phyloP scores from a whole-genome alignment of 1,284 basidiomycete species.

The Mycosarcoma maydis region DNA sequence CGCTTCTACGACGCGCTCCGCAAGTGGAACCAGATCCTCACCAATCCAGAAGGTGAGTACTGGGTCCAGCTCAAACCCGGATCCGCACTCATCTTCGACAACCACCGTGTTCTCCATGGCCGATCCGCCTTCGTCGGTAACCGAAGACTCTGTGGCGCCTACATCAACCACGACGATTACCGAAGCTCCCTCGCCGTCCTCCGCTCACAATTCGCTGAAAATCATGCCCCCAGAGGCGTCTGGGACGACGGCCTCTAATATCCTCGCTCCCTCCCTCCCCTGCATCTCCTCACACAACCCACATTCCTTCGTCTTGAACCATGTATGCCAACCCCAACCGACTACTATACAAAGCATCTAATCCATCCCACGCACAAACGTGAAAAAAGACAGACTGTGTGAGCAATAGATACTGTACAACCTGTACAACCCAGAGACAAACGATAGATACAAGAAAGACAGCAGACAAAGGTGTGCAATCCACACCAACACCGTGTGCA shows the following conservation, averaged over 20 bases:
- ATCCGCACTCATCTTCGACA: slow-evolving; percentile 87
- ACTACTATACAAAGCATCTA: neutral
- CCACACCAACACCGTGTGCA: too few relatives aligned
- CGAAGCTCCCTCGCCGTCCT: slow-evolving; percentile 51
- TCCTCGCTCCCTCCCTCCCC: neutral
- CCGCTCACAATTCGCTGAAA: slow-evolving; percentile 27
- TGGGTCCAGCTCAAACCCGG: slow-evolving; percentile 89
- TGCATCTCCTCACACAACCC: neutral
- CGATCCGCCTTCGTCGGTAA: slow-evolving; percentile 86
- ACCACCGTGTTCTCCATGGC: slow-evolving; percentile 93
- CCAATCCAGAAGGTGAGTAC: slow-evolving; percentile 83
- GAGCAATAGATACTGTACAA: neutral
- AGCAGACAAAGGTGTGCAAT: neutral
- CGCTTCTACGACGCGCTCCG: slow-evolving; percentile 83
- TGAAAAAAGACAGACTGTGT: too few relatives aligned
- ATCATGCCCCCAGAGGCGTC: slow-evolving; percentile 27
- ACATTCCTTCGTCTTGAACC: neutral
- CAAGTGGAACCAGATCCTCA: slow-evolving; percentile 77
- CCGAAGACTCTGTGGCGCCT: slow-evolving; percentile 93
- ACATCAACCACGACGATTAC: slow-evolving; percentile 68
- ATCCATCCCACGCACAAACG: too few relatives aligned
- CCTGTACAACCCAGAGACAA: neutral
- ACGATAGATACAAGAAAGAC: neutral
- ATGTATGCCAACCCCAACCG: neutral
- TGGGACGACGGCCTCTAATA: slow-evolving; percentile 59